Evolutionary conservation across 176 grass and related monocot genomes (phyloP).

Genomic region (Phoenix dactylifera): DNA sequence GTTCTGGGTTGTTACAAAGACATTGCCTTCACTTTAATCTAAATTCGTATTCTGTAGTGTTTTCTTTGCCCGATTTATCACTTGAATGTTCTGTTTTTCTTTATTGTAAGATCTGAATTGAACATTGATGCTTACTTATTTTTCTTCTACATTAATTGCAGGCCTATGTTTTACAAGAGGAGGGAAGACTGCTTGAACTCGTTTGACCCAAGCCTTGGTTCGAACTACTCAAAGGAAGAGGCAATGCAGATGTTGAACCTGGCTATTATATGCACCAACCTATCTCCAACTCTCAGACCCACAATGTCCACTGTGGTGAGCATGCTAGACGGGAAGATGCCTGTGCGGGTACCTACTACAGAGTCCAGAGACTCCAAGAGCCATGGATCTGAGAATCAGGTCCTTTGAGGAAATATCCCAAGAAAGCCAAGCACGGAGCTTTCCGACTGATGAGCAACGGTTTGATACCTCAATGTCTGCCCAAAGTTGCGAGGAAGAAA

Average conservation of each 20-base stretch:
- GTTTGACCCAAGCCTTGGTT: conserved; percentile 18
- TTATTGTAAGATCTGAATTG: too few relatives aligned
- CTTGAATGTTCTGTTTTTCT: too few relatives aligned
- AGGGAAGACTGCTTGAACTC: conserved; percentile 15
- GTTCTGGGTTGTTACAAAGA: too few relatives aligned
- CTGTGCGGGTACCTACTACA: neutral
- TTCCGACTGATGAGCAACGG: neutral
- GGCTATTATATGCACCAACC: conserved; percentile 10
- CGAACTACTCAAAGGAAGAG: conserved; percentile 15
- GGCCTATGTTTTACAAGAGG: conserved; percentile 21
- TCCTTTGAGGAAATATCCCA: conserved; percentile 5
- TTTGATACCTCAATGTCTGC: neutral
- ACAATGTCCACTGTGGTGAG: conserved; percentile 10
- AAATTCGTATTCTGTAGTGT: too few relatives aligned
- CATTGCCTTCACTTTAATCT: too few relatives aligned
- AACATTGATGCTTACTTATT: too few relatives aligned
- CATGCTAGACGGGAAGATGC: conserved; percentile 16
- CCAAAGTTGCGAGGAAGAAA: neutral
- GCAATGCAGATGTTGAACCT: conserved; percentile 14
- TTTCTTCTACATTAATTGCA: neutral
- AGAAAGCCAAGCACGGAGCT: neutral
- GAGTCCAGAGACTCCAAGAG: neutral
- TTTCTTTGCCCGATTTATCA: too few relatives aligned
- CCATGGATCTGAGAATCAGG: conserved; percentile 2
- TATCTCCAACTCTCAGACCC: conserved; percentile 17